Conservation (phyloP, 371 early-diverging fungal species). For the Umbelopsis sp. region DNA sequence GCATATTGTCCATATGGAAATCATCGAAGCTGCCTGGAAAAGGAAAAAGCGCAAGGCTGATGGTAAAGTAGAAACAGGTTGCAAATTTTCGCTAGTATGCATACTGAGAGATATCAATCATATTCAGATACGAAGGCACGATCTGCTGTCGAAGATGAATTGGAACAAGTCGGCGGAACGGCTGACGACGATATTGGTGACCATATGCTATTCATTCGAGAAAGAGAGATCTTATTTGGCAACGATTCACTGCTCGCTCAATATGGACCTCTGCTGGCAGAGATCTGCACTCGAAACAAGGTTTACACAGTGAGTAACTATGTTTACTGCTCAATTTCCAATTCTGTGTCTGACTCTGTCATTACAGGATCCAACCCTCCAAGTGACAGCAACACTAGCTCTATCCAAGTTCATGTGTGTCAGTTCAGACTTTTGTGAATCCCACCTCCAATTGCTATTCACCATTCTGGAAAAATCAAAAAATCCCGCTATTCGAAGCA, state of each 20-base stretch:
- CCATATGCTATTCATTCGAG: conserved; percentile 80
- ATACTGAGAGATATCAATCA: not conserved
- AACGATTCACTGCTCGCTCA: conserved; percentile 72
- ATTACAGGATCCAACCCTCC: conserved; percentile 74
- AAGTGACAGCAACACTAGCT: conserved; percentile 82
- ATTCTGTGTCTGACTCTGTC: not conserved
- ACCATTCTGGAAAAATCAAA: conserved; percentile 85
- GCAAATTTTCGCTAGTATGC: not conserved
- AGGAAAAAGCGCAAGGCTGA: conserved; percentile 55
- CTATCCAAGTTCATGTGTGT: conserved; percentile 97
- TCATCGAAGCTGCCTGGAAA: conserved; percentile 88
- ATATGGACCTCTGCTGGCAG: conserved; percentile 82
- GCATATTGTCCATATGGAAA: conserved; percentile 93
- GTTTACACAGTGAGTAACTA: conserved; percentile 73
- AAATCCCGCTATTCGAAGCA: conserved; percentile 81
- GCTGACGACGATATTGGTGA: conserved; percentile 96
- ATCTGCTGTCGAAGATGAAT: conserved; percentile 65
- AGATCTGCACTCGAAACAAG: conserved; percentile 82
- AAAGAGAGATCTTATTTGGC: conserved; percentile 88
- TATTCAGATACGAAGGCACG: conserved; percentile 26
- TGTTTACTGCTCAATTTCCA: not conserved
- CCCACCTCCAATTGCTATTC: conserved; percentile 88
- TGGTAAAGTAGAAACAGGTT: conserved; percentile 19
- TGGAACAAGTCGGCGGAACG: conserved; percentile 90
- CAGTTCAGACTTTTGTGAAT: conserved; percentile 90